Evolutionary conservation across 345 rosid species (phyloP).

Genomic region (Salix suchowensis): DNA sequence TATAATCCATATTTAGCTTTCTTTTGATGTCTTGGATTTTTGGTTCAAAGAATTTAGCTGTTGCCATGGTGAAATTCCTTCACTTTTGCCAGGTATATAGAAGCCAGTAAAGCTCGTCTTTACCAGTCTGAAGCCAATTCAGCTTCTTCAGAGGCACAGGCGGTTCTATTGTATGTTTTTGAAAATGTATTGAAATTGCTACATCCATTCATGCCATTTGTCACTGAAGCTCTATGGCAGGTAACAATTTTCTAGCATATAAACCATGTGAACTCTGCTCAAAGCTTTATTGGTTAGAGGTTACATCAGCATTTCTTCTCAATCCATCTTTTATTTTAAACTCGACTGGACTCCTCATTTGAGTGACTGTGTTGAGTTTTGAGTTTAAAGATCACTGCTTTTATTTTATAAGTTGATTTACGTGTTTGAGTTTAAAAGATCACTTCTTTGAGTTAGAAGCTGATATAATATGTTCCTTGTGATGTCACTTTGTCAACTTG

Average conservation of each 20-base stretch:
- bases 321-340: not conserved
- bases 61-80: slow-evolving; percentile 19
- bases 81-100: slow-evolving; percentile 67
- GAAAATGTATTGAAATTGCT: slow-evolving; percentile 78
- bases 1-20: not conserved
- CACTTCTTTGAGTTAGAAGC: not conserved
- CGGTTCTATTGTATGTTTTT: slow-evolving; percentile 80
- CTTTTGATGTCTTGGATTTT: not conserved
- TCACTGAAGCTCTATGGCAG: slow-evolving; percentile 97
- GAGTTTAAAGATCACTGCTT: not conserved
- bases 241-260: slow-evolving; percentile 25
- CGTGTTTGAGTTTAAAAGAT: not conserved
- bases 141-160: slow-evolving; percentile 58
- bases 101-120: slow-evolving; percentile 90
- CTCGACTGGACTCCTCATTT: not conserved
- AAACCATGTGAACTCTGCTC: not conserved
- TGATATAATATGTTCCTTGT: not conserved
- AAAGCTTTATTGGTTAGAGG: not conserved
- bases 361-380: not conserved
- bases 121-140: slow-evolving; percentile 52
- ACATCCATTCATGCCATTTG: slow-evolving; percentile 98
- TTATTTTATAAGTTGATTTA: not conserved
- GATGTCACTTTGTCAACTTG: not conserved
- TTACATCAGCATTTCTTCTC: not conserved
- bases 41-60: not conserved